Conservation (phyloP, 805 yeast genomes). For the Candida chilensis region DNA sequence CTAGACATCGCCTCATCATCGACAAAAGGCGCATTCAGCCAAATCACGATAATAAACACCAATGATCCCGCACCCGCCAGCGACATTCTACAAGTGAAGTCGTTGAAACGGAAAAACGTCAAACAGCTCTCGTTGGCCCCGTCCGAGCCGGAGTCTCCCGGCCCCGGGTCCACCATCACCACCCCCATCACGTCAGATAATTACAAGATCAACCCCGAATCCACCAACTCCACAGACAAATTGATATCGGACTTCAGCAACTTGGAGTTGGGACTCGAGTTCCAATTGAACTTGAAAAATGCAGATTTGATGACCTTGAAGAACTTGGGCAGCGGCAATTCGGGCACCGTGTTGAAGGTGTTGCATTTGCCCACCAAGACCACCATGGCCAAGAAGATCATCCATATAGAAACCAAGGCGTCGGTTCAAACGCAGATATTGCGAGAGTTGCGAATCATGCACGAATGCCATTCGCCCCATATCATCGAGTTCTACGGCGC, state of each 20-base stretch:
- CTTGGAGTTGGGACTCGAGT: conserved; percentile 1
- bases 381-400: conserved; percentile 83
- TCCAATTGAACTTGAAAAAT: conserved; percentile 15
- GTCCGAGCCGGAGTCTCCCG: conserved; percentile 24
- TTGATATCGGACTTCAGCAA: conserved; percentile 2
- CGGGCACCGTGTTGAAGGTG: conserved; percentile 87
- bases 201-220: no score
- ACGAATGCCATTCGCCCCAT: conserved; percentile 76
- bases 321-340: conserved; percentile 85
- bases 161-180: conserved; percentile 9
- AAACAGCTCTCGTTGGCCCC: conserved; percentile 19
- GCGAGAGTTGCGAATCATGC: conserved; percentile 83
- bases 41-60: no score
- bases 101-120: conserved; percentile 28
- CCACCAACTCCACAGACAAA: conserved; percentile 4
- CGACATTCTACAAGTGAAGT: conserved; percentile 19
- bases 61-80: no score
- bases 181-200: conserved; percentile 1
- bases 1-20: no score
- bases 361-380: conserved; percentile 83
- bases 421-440: conserved; percentile 75
- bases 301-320: conserved; percentile 70
- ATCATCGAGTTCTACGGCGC: conserved; percentile 93
- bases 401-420: conserved; percentile 77
- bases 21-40: no score